These are phyloP conservation scores for Lasiosphaeriaceae sp. DNA, from an alignment of 495 filamentous ascomycete species.

Conservation along the genomic window DNA sequence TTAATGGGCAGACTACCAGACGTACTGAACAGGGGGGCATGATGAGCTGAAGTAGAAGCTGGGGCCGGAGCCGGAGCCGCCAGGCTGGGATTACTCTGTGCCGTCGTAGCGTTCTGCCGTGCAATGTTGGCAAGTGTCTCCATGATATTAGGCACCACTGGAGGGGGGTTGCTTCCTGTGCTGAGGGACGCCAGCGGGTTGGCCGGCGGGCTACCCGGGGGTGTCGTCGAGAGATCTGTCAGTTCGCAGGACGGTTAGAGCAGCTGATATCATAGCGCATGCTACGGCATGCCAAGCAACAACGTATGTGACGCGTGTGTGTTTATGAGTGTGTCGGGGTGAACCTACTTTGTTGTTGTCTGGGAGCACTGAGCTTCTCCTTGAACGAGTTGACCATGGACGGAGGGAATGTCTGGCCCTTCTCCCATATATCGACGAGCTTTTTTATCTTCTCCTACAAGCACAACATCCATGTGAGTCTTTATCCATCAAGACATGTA, in stretches of 20 bases:
- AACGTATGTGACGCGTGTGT: neutral
- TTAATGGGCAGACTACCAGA: constrained; percentile 18
- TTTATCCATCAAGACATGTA: constrained; percentile 21
- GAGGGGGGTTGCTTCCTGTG: constrained; percentile 21
- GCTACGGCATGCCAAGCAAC: no score
- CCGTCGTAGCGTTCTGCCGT: constrained; percentile 66
- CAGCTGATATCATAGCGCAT: constrained; percentile 1
- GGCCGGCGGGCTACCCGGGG: constrained; percentile 70
- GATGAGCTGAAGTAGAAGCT: constrained; percentile 15
- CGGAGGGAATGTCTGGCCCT: constrained; percentile 82
- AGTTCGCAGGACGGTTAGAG: constrained; percentile 36
- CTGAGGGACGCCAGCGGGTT: constrained; percentile 25
- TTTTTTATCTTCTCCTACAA: constrained; percentile 94
- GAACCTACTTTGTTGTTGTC: constrained; percentile 62
- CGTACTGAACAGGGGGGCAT: constrained; percentile 14
- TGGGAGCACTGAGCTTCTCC: constrained; percentile 65
- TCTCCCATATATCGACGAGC: constrained; percentile 97
- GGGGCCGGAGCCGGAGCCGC: constrained; percentile 34
- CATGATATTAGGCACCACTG: constrained; percentile 57
- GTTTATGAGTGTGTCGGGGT: constrained; percentile 7
- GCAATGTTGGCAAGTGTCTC: constrained; percentile 82
- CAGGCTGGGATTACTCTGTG: constrained; percentile 50
- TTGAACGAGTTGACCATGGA: constrained; percentile 82
- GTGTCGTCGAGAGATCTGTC: constrained; percentile 72
- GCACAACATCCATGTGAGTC: constrained; percentile 36